phyloP scores from a whole-genome alignment of 225 moss, liverwort and hornwort species.

The Physcomitrium patens region DNA sequence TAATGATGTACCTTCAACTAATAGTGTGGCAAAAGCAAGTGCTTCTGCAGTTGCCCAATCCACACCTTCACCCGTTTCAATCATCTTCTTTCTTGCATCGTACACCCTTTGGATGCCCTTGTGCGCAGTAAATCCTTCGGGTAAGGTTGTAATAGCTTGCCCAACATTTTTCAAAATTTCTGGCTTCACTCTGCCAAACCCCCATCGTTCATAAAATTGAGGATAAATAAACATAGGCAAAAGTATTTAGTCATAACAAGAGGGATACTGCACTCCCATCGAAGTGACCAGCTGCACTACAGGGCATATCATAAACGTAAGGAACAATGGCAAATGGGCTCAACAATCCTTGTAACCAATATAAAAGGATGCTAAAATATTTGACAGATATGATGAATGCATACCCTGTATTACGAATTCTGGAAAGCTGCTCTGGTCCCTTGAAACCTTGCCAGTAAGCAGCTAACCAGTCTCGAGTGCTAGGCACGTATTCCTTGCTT shows the following conservation, averaged over 20 bases:
- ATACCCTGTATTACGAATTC: constrained; percentile 96
- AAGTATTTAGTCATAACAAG: neutral
- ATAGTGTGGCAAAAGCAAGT: constrained; percentile 60
- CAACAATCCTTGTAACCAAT: neutral
- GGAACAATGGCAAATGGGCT: neutral
- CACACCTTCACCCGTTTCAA: constrained; percentile 74
- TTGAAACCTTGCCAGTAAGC: constrained; percentile 99
- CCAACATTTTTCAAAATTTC: constrained; percentile 84
- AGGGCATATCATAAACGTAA: constrained; percentile 9
- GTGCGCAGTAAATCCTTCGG: constrained; percentile 74
- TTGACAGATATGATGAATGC: constrained; percentile 6
- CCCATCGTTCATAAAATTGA: constrained; percentile 24
- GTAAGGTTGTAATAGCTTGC: constrained; percentile 67
- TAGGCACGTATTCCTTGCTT: constrained; percentile 89
- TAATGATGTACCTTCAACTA: no score
- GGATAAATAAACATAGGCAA: neutral
- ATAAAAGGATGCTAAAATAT: neutral
- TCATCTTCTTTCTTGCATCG: constrained; percentile 79
- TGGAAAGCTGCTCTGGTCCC: constrained; percentile 94
- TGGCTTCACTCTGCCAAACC: constrained; percentile 74
- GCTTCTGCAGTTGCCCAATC: constrained; percentile 97
- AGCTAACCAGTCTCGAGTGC: constrained; percentile 96
- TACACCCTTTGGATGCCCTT: constrained; percentile 88
- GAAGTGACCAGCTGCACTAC: neutral
- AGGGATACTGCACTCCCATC: neutral